A percentile compares a stretch with the other conserved stretches of the same genome.
phyloP scores from a whole-genome alignment of 2,329 filamentous ascomycete genomes.

The Magnaporthiopsis poae region DNA sequence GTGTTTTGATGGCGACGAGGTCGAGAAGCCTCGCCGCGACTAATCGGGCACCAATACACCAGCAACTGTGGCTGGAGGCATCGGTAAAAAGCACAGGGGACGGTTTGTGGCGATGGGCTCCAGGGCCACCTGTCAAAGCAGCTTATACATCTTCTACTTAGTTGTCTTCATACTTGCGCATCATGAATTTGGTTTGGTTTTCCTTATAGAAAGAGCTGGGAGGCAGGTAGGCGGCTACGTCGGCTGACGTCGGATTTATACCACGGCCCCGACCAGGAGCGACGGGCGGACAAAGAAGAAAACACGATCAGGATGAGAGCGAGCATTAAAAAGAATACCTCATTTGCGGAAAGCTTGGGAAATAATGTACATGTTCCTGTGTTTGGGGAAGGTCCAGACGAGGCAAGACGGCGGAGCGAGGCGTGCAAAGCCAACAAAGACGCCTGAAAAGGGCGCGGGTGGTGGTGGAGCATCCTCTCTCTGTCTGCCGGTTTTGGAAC shows the following conservation, averaged over 20 bases:
- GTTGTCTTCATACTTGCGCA: slow-evolving; percentile 5
- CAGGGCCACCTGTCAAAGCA: neutral
- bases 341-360: neutral
- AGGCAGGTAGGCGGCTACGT: neutral
- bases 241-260: neutral
- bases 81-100: neutral
- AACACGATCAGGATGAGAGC: neutral
- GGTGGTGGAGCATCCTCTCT: too few relatives aligned
- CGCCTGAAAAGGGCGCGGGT: neutral
- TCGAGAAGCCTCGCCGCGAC: neutral
- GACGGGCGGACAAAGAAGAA: neutral
- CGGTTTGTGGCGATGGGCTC: neutral
- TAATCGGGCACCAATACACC: neutral
- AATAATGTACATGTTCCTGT: neutral
- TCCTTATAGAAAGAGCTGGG: slow-evolving; percentile 21
- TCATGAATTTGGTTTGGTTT: slow-evolving; percentile 7
- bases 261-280: neutral
- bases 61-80: neutral
- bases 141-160: slow-evolving; percentile 2
- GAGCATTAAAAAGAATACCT: neutral
- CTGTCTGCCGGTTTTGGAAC: neutral
- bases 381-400: neutral
- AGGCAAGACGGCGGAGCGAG: neutral
- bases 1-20: neutral
- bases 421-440: neutral